Conservation (phyloP, 768 basidiomycete genomes). For the Russula virescens region DNA sequence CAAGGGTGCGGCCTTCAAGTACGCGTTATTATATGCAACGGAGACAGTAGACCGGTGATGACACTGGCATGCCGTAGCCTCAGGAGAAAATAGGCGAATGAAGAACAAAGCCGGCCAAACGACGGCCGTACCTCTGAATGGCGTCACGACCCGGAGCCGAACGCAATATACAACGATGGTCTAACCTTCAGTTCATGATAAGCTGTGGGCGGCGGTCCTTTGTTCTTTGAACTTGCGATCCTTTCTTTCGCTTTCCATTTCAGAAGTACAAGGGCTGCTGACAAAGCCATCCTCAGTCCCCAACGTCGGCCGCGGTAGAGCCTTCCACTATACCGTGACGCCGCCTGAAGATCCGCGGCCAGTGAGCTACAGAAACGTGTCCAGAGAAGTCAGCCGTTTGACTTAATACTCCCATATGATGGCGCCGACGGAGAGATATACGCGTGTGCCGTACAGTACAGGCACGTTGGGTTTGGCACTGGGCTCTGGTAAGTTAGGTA, state of each 20-base stretch:
- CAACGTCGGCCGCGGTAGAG: neutral
- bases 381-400: neutral
- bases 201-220: neutral
- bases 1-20: neutral
- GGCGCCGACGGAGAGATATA: neutral
- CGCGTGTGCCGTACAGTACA: no score
- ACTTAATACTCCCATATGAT: neutral
- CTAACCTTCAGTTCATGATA: neutral
- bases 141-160: neutral
- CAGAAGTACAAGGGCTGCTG: constrained; percentile 11
- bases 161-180: neutral
- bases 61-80: neutral
- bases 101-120: neutral
- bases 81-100: constrained; percentile 4
- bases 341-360: neutral
- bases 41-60: neutral
- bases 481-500: no score
- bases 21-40: constrained; percentile 7
- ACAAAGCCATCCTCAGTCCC: neutral
- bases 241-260: neutral
- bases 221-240: neutral
- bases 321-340: neutral
- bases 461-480: neutral
- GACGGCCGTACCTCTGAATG: no score
- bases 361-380: neutral